phyloP scores from a whole-genome alignment of 2,329 filamentous ascomycete species.

The Aureobasidium sp. region DNA sequence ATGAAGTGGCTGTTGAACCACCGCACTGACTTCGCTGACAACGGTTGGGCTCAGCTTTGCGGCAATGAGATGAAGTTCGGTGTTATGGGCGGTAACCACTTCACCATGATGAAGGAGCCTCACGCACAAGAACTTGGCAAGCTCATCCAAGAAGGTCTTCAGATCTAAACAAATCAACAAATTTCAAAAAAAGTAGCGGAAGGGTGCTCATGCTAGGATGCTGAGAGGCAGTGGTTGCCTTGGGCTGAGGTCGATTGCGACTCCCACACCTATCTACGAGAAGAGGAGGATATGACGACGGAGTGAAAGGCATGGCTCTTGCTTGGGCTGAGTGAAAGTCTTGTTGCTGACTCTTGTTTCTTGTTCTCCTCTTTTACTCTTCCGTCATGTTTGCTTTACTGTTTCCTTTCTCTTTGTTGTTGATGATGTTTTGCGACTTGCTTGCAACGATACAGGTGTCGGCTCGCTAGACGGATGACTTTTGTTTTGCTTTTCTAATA shows the following conservation, averaged over 20 bases:
- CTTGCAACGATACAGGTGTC: slow-evolving; percentile 14
- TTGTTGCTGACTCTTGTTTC: background rate
- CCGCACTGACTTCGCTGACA: slow-evolving; percentile 62
- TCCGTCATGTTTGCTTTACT: background rate
- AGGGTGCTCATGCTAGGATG: slow-evolving; percentile 18
- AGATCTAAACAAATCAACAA: slow-evolving; percentile 10
- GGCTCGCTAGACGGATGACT: slow-evolving; percentile 11
- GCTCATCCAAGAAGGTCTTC: slow-evolving; percentile 38
- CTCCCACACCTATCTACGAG: background rate
- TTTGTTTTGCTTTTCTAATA: background rate
- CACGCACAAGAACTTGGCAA: slow-evolving; percentile 30
- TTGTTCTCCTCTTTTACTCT: slow-evolving; percentile 5
- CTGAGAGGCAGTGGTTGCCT: slow-evolving; percentile 19
- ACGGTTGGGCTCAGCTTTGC: slow-evolving; percentile 62
- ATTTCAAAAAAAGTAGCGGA: slow-evolving; percentile 3
- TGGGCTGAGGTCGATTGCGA: slow-evolving; percentile 24
- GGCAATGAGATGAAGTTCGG: slow-evolving; percentile 56
- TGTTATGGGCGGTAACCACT: slow-evolving; percentile 67
- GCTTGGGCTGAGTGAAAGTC: slow-evolving; percentile 16
- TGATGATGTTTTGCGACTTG: background rate
- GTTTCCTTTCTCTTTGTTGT: background rate
- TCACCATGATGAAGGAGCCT: slow-evolving; percentile 67
- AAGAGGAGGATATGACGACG: background rate
- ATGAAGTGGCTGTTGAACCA: slow-evolving; percentile 65
- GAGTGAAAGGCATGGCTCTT: background rate